Percentiles rank a stretch among this genome's conserved stretches.
These are phyloP conservation scores for Ichthyophthirius multifiliis DNA, from an alignment of 169 alveolate species.

Conservation along the genomic window DNA sequence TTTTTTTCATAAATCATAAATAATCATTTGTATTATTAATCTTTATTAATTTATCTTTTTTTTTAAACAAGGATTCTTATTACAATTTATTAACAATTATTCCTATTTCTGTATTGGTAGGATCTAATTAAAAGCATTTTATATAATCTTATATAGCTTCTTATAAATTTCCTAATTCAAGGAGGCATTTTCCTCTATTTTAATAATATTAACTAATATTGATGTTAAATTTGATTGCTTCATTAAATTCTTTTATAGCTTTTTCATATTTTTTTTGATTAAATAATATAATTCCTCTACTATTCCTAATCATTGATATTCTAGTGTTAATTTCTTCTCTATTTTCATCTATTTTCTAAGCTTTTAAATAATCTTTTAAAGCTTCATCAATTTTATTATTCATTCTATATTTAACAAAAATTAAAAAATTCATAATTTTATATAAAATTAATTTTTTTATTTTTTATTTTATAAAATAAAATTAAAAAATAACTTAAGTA, in stretches of 20 bases:
- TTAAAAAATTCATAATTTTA: too few relatives aligned
- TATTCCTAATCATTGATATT: not conserved
- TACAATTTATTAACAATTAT: not conserved
- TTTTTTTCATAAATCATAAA: too few relatives aligned
- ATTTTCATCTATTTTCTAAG: not conserved
- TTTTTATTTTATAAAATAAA: not conserved
- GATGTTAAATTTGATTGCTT: not conserved
- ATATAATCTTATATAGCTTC: not conserved
- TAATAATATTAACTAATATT: not conserved
- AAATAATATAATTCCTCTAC: slow-evolving; percentile 4
- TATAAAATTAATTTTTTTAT: too few relatives aligned
- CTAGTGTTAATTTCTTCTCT: not conserved
- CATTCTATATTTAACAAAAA: slow-evolving; percentile 5
- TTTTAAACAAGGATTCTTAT: not conserved
- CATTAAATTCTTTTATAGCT: not conserved
- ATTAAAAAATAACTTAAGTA: not conserved
- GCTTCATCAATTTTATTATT: not conserved
- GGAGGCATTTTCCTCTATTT: slow-evolving; percentile 11
- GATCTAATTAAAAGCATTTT: not conserved
- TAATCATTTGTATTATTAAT: slow-evolving; percentile 2
- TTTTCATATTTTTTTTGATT: not conserved
- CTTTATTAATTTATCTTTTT: not conserved
- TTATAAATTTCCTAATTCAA: not conserved
- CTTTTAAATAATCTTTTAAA: not conserved
- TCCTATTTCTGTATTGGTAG: slow-evolving; percentile 8